phyloP scores from a whole-genome alignment of 345 rosid genomes.

The Adansonia digitata region DNA sequence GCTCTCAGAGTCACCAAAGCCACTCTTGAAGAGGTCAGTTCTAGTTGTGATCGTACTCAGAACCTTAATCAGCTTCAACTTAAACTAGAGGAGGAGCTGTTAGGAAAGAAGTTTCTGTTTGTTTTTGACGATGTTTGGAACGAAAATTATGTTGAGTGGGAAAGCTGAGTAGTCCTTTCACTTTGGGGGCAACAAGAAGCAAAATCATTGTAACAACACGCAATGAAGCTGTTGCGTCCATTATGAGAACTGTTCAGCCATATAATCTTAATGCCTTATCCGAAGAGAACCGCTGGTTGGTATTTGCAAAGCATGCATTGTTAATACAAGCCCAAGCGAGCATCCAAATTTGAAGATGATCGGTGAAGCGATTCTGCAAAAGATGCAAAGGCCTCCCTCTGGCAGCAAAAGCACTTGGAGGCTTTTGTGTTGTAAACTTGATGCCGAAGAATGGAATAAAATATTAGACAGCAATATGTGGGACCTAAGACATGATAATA shows the following conservation, averaged over 20 bases:
- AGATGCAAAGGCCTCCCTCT: slow-evolving; percentile 24
- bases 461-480: slow-evolving; percentile 13
- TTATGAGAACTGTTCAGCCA: slow-evolving; percentile 13
- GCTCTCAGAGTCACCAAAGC: slow-evolving; percentile 17
- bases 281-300: slow-evolving; percentile 17
- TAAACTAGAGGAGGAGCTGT: slow-evolving; percentile 16
- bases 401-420: slow-evolving; percentile 16
- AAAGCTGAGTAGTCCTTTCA: slow-evolving; percentile 13
- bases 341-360: slow-evolving; percentile 10
- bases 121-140: slow-evolving; percentile 29
- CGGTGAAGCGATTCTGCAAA: slow-evolving; percentile 17
- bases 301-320: slow-evolving; percentile 23
- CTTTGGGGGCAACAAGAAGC: slow-evolving; percentile 17
- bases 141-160: slow-evolving; percentile 20
- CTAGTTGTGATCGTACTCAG: background rate
- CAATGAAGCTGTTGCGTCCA: slow-evolving; percentile 17
- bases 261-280: slow-evolving; percentile 18
- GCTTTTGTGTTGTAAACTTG: background rate
- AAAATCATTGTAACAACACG: slow-evolving; percentile 25
- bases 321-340: background rate
- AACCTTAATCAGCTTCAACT: slow-evolving; percentile 24
- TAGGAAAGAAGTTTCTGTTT: slow-evolving; percentile 20
- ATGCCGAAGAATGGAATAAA: slow-evolving; percentile 13
- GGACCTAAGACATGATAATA: slow-evolving; percentile 4
- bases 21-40: slow-evolving; percentile 16